These are phyloP conservation scores for Tritrichomonas foetus DNA, from an alignment of 208 protist genomes.

Conservation along the genomic window DNA sequence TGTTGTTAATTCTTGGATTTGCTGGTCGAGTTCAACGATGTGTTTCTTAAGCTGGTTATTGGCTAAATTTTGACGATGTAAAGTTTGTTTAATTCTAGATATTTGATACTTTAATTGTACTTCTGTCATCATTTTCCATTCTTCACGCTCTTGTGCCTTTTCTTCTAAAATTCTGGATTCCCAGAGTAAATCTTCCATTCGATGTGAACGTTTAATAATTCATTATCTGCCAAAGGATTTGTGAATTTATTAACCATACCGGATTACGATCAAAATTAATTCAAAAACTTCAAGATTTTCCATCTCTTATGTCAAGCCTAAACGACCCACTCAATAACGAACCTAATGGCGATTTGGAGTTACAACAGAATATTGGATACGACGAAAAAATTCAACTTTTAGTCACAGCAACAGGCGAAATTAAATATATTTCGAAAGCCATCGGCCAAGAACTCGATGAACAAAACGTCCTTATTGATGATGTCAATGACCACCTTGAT, in stretches of 20 bases:
- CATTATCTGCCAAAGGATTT: too few species aligned
- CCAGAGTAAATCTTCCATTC: slow-evolving; percentile 1
- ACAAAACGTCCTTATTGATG: background rate
- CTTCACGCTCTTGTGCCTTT: background rate
- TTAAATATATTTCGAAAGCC: background rate
- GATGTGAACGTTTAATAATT: too few species aligned
- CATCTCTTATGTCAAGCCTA: too few species aligned
- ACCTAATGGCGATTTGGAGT: background rate
- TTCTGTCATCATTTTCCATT: slow-evolving; percentile 26
- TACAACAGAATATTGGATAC: background rate
- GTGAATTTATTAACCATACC: too few species aligned
- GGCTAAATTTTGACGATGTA: background rate
- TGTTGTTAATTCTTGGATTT: background rate
- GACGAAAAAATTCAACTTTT: background rate
- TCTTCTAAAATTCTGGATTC: background rate
- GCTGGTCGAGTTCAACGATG: background rate
- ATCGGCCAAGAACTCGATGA: background rate
- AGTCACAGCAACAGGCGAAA: background rate
- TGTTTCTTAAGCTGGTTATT: background rate
- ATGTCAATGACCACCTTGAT: background rate
- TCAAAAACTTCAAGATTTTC: too few species aligned
- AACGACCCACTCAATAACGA: background rate
- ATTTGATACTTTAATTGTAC: background rate
- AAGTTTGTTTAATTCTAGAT: background rate
- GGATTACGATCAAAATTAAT: too few species aligned